Conservation (phyloP, 371 early-diverging fungal genomes). For the Mucor saturninus region DNA sequence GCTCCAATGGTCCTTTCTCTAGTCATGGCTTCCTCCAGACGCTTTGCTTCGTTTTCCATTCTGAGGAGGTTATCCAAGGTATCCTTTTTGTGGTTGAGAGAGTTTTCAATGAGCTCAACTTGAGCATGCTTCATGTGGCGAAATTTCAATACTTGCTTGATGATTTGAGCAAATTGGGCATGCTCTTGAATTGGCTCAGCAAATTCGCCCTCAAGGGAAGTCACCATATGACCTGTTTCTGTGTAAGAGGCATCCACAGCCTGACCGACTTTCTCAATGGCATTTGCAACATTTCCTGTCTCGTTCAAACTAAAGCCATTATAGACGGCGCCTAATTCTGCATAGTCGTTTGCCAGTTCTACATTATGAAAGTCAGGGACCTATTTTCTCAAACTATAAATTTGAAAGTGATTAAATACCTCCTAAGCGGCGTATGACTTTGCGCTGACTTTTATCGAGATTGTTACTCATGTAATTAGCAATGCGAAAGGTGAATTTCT, state of each 20-base stretch:
- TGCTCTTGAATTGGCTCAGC: conserved; percentile 89
- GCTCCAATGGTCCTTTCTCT: conserved; percentile 41
- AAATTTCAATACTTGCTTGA: conserved; percentile 84
- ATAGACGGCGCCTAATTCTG: conserved; percentile 91
- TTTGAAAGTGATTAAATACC: conserved; percentile 37
- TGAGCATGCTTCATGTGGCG: conserved; percentile 88
- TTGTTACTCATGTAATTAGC: conserved; percentile 70
- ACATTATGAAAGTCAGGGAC: background rate
- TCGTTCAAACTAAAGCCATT: conserved; percentile 94
- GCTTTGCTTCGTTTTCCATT: conserved; percentile 85
- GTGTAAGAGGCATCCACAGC: conserved; percentile 87
- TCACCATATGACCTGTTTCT: conserved; percentile 72
- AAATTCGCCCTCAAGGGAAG: conserved; percentile 76
- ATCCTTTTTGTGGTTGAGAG: conserved; percentile 72
- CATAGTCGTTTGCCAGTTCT: conserved; percentile 73
- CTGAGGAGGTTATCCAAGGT: conserved; percentile 69
- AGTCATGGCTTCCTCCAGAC: conserved; percentile 80
- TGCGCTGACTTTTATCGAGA: conserved; percentile 72
- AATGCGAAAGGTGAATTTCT: conserved; percentile 80
- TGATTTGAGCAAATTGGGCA: conserved; percentile 82
- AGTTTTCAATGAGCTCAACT: conserved; percentile 75
- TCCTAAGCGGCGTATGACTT: conserved; percentile 72
- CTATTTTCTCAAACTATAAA: too few relatives aligned
- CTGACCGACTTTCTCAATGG: conserved; percentile 89
- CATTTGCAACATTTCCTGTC: conserved; percentile 70